Evolutionary conservation across 225 moss, liverwort and hornwort genomes (phyloP), one percentile per base, ranked within the genome.

Genomic region (Neckera pumila): DNA sequence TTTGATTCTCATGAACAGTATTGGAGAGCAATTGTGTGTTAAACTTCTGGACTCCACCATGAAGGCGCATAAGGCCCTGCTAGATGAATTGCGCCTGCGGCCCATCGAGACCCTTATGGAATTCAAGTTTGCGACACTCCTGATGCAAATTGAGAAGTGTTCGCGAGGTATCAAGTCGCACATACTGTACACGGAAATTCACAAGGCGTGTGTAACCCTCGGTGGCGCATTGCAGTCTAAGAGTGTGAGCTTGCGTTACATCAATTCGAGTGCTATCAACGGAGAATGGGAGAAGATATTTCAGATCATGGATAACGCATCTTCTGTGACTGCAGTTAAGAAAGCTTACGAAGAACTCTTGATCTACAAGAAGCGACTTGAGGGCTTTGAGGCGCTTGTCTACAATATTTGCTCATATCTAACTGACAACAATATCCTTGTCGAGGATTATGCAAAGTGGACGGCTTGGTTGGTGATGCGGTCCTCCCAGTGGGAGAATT

Each of bases 281-380:
- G 86, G 80, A 86, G 89, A 91, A 70, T 92, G 92, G 92, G 86
- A 91, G 89, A 92, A 89, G 86, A 88, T 92, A 56, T 92, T 91
- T 86, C 85, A 89, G 38, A 77, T 89, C 83, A 80, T 85, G 83
- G 92, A 75, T 40, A 89, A 91, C 54, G 58, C 74, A 51, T 80
- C 88, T 83, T 89, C 89, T 57, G 86, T 92, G 83, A 45, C 86
- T 67, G 89, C 91, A 62, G 79, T 89, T 38, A 75, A 86, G 78
- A 86, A 84, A 88, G 75, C 91, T 84, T 69, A 89, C 83, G 86
- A 74, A 81, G 89, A 92, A 54, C 84, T 91, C 40, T 27, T 74
- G 45, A 69, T 69, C 80, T 92, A 91, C 80, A 91, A 76, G 47
- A 84, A 70, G 86, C 69, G 92, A 67, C 86, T 92, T 36, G 42